Evolutionary conservation across 1,284 basidiomycete genomes (phyloP), one percentile per base, ranked within the genome.

Genomic region (Ceratobasidium sp.): DNA sequence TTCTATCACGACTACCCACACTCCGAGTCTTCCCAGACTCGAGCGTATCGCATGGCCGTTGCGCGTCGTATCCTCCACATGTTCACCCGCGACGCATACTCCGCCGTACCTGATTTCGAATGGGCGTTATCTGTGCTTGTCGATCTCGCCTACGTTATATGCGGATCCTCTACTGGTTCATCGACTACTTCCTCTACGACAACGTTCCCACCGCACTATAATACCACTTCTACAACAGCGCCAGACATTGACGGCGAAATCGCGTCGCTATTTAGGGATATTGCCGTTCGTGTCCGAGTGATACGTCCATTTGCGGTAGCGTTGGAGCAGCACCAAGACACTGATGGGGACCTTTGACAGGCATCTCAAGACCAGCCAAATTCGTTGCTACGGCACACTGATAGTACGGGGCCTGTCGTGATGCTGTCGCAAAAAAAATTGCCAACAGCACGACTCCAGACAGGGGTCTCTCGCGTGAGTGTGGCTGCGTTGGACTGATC

Each of bases 51-150:
- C 12, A 88, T 96, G 28, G 91, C 92, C 77, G 90, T 98, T 46
- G 90, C 94, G 0, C 92, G 94, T 80, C 89, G 91, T 9, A 94
- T 99, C 79, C 88, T 98, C 23, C 86, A 89, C 33, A 93, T 98
- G 81, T 94, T 96, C 79, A 92, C 94, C 5, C 89, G 91, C 79
- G 92, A 94, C 77, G 93, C 93, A 7, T 99, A 98, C 83, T 91
- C 92, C 75, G 94, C 97, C 83, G 90, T 99, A 51, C 89, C 89
- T 53, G 96, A 99, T 86, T 98, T 99, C 83, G 94, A 97, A 82
- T 99, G 98, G 98, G 98, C 96, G 83, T 88, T 99, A 39, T 97
- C 97, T 10, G 95, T 97, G 2, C 91, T 98, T 33, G 90, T 98
- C 64, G 95, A 98, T 82, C 89, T 99, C 1, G 91, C 95, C 0